Base-by-base conservation (phyloP, 345 rosid genomes). In the Salix purpurea region DNA sequence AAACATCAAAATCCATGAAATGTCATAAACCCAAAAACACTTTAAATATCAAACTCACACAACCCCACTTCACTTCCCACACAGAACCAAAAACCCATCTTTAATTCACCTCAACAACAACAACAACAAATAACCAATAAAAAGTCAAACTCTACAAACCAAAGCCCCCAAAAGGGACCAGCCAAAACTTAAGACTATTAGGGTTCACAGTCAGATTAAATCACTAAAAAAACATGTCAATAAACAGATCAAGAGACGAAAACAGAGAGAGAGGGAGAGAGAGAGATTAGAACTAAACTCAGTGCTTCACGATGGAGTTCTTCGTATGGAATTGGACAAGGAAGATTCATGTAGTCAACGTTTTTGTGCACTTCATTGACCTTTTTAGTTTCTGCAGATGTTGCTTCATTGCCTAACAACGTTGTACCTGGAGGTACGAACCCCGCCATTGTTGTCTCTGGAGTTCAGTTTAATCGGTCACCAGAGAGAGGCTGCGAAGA, bases 221-320 rank as follows among this genome's bases (percentile, higher is more conserved):
- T 44, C 48, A 44, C 48, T 44, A 12, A 44, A 44, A 44, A 44
- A 44, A 44, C 48, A 44, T 44, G 13, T 44, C 48, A 44, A 44
- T 44, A 44, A 44, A 12, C 48, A 44, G 48, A 44, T 44, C 48
- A 44, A 44, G 16, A 44, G 48, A 44, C 1, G 16, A 44, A 44
- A 2, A 44, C 16, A 44, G 34, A 32, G 34, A 32, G 34, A 30
- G 32, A 30, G 42, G 10, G 32, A 12, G 48, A 13, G 28, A 14
- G 34, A 13, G 69, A 14, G 40, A 69, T 18, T 6, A 77, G 68
- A 80, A n/a, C 71, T 56, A 65, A 69, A 94, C 97, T 92, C 72
- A 89, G 82, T 76, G 96, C 92, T 86, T 94, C 96, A 1, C 98
- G 96, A 82, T 92, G 93, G 83, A 92, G 81, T 83, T 94, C 98